Conservation (phyloP, 1,139 yeast species). For the Meyerozyma elateridarum region DNA sequence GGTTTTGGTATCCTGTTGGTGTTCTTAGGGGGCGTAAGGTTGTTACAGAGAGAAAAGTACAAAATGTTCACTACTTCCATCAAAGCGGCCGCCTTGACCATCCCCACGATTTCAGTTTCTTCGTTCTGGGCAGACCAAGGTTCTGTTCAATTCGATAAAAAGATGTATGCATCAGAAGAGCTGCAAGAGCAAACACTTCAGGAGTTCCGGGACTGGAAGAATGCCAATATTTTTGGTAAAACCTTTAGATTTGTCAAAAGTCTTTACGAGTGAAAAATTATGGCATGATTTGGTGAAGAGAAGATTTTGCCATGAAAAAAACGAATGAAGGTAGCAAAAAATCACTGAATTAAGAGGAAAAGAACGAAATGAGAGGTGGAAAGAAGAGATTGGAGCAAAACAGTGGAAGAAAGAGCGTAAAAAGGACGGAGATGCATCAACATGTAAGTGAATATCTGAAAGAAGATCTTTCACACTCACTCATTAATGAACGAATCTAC, state of each 20-base stretch:
- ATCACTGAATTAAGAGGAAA: too few species aligned
- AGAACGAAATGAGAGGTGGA: too few species aligned
- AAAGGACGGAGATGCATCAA: too few species aligned
- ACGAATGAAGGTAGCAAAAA: too few species aligned
- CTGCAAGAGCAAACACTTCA: conserved; percentile 20
- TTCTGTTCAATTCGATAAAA: conserved; percentile 43
- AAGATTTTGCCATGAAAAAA: too few species aligned
- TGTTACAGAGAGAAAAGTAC: conserved; percentile 32
- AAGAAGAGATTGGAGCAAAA: too few species aligned
- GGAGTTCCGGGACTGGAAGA: conserved; percentile 20
- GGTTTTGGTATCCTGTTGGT: conserved; percentile 35
- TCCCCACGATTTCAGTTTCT: conserved; percentile 38
- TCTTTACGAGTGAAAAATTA: too few species aligned
- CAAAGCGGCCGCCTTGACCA: conserved; percentile 34
- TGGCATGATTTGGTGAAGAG: too few species aligned
- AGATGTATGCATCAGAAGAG: conserved; percentile 33
- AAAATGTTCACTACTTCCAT: conserved; percentile 34
- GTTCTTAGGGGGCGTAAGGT: conserved; percentile 28
- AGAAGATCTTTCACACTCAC: too few species aligned
- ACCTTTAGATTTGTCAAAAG: background rate
- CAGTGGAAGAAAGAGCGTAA: too few species aligned
- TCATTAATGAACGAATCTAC: too few species aligned
- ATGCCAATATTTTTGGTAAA: background rate
- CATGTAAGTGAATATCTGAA: too few species aligned
- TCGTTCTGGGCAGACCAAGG: conserved; percentile 48